These are phyloP conservation scores for Trifolium pratense DNA, from an alignment of 306 rosid species.

Conservation along the genomic window DNA sequence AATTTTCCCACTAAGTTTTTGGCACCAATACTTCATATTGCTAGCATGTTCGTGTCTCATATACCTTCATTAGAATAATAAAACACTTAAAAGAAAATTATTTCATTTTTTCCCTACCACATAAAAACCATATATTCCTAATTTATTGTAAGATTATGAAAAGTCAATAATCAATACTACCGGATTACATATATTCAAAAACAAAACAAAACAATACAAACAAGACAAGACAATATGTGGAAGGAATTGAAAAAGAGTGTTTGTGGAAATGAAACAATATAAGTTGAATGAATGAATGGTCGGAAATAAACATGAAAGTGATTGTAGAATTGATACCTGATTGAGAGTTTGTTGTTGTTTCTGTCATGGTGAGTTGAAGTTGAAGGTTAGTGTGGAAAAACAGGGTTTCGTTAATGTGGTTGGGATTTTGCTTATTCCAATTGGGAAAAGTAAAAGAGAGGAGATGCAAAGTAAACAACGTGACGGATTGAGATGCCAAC, in stretches of 20 bases:
- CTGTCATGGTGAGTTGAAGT: conserved; percentile 1
- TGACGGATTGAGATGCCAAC: neutral
- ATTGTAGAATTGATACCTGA: conserved; percentile 24
- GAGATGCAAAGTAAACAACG: neutral
- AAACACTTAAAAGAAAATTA: neutral
- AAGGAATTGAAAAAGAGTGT: neutral
- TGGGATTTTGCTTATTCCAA: neutral
- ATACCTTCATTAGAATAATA: too few species aligned
- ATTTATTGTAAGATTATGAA: neutral
- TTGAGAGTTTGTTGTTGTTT: neutral
- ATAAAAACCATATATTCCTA: neutral
- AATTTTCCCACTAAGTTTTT: too few species aligned
- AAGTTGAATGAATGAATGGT: neutral
- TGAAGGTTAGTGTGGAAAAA: neutral
- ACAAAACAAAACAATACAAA: neutral
- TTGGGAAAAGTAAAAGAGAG: neutral
- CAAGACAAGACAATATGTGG: too few species aligned
- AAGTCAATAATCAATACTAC: neutral
- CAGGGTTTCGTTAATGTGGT: neutral
- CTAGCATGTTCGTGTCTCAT: too few species aligned
- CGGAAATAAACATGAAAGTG: neutral
- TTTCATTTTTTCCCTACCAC: neutral
- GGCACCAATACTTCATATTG: too few species aligned
- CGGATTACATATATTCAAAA: neutral
- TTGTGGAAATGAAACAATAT: neutral